Percentiles rank a stretch among this genome's conserved stretches.
These are phyloP conservation scores for Bisporella sp. DNA, from an alignment of 2,329 filamentous ascomycete genomes.

Conservation along the genomic window DNA sequence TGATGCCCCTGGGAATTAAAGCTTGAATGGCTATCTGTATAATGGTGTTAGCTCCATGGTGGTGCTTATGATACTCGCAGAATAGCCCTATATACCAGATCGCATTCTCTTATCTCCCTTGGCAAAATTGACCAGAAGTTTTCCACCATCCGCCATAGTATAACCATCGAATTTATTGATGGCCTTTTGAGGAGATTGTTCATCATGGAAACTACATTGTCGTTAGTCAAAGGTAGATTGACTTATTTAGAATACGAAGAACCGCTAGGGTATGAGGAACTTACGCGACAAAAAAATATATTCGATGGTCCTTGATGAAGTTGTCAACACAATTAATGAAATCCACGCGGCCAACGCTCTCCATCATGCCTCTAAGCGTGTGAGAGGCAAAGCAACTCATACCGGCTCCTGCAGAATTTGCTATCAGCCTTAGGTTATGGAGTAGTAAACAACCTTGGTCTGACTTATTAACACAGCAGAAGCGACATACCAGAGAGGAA, in stretches of 20 bases:
- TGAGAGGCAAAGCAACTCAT: slow-evolving; percentile 11
- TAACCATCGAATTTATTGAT: neutral
- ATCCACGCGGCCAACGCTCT: slow-evolving; percentile 16
- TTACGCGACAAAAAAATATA: slow-evolving; percentile 16
- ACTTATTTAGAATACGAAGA: neutral
- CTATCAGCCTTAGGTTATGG: slow-evolving; percentile 1
- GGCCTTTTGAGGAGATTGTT: neutral
- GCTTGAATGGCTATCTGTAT: no score
- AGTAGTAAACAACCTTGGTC: slow-evolving; percentile 9
- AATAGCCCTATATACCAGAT: no score
- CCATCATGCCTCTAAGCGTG: slow-evolving; percentile 14
- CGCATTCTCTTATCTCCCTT: no score
- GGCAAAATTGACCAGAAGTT: neutral
- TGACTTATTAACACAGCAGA: neutral
- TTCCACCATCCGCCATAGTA: neutral
- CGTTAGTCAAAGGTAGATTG: slow-evolving; percentile 3
- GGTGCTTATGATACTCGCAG: no score
- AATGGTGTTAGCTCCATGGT: no score
- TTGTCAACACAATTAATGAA: slow-evolving; percentile 13
- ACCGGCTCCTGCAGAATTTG: neutral
- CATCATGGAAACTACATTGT: neutral
- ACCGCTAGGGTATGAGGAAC: neutral
- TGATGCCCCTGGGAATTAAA: no score
- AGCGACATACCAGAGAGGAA: neutral
- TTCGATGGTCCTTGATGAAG: neutral